Conservation (phyloP, 805 yeast species). For the Hyphopichia homilentoma region DNA sequence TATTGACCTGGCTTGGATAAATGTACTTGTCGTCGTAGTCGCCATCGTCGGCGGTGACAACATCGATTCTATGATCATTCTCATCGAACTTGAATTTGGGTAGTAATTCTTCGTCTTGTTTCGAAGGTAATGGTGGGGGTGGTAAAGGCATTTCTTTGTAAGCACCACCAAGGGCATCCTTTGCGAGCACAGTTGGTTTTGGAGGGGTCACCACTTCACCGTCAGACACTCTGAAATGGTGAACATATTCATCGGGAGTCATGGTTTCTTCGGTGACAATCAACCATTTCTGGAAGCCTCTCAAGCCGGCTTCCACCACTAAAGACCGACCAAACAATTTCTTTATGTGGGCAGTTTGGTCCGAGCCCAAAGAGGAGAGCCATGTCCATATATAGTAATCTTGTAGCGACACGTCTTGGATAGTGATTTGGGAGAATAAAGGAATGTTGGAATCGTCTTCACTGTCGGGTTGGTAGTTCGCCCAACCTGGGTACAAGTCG, state of each 20-base stretch:
- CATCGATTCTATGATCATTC: conserved; percentile 14
- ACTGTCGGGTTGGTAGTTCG: conserved; percentile 6
- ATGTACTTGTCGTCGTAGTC: conserved; percentile 6
- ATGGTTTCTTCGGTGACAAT: conserved; percentile 66
- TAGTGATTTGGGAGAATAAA: conserved; percentile 31
- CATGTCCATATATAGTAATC: conserved; percentile 92
- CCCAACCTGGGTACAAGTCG: conserved; percentile 40
- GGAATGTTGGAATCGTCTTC: conserved; percentile 27
- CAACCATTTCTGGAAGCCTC: conserved; percentile 78
- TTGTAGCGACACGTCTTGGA: conserved; percentile 67
- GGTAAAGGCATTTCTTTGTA: conserved; percentile 20
- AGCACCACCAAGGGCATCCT: conserved; percentile 15
- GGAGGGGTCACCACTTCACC: conserved; percentile 8
- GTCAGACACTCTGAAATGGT: conserved; percentile 14
- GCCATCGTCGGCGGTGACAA: conserved; percentile 5
- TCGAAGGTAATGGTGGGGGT: conserved; percentile 21
- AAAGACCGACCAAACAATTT: conserved; percentile 75
- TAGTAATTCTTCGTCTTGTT: conserved; percentile 11
- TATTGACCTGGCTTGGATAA: conserved; percentile 8
- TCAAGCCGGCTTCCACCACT: conserved; percentile 75
- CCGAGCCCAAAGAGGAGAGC: conserved; percentile 73
- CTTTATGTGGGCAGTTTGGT: conserved; percentile 63
- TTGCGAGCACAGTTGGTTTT: conserved; percentile 13
- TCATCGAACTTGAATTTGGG: conserved; percentile 20
- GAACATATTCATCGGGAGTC: conserved; percentile 29